Base-by-base conservation (phyloP, 305 asterid species). In the Fraxinus albicans region DNA sequence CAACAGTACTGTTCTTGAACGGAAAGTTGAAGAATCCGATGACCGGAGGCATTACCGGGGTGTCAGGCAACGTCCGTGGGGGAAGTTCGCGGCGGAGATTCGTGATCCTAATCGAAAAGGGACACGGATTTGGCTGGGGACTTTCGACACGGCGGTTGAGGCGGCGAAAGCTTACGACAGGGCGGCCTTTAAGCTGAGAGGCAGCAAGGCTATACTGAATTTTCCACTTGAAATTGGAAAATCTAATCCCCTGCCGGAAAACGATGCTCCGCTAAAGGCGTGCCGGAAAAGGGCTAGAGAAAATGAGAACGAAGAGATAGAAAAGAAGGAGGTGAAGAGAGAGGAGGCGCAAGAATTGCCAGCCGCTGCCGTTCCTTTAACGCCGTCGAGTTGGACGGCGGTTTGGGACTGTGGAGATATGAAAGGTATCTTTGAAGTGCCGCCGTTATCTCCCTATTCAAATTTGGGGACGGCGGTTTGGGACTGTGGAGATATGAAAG, bases 61-160 rank as follows among this genome's bases (percentile, higher is more conserved):
- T 33, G 97, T 94, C 1, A 83, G 98, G 84, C 94, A 84, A 83
- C 87, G 98, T 72, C 96, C 97, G 21, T 91, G 94, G 94, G 96
- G 97, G 50, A 92, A 90, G 36, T 93, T 86, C 85, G 97, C 95
- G 78, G 94, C 97, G 50, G 94, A 91, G 90, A 91, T 91, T 15
- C 93, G 94, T 6, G 91, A 91, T 33, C 94, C 94, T n/a, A 86
- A 55, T 3, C 80, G 89, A 58, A 86, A 87, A 6, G 94, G 94
- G 4, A 79, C 88, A 0, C 88, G 94, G 53, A 85, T 88, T 19
- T 91, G 94, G 94, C 89, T 91, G 19, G 94, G 94, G 34, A 91
- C 94, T 0, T 91, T 82, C 84, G 93, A 91, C 80, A 81, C 86
- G 6, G 94, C 94, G 34, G 83, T 89, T 76, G 93, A 89, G 40